phyloP scores from a whole-genome alignment of 352 stramenopile genomes.

The Phytopythium helicoides region DNA sequence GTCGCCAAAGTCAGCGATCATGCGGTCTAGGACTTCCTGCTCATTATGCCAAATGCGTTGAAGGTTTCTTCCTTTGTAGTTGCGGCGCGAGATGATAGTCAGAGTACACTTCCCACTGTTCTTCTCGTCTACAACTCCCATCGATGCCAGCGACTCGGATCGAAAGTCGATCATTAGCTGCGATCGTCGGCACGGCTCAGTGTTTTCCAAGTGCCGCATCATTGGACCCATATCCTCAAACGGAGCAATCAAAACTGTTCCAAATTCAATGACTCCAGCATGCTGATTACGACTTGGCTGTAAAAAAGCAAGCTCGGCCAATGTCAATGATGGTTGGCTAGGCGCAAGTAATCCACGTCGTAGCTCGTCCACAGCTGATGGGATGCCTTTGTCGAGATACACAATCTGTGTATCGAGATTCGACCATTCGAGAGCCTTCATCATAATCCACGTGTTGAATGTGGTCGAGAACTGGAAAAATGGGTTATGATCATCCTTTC shows the following conservation, averaged over 20 bases:
- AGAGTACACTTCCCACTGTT: constrained; percentile 1
- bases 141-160: constrained; percentile 5
- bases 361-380: constrained; percentile 17
- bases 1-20: constrained; percentile 4
- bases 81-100: constrained; percentile 23
- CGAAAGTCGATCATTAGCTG: constrained; percentile 18
- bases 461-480: constrained; percentile 28
- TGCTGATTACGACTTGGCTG: too few relatives aligned
- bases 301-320: too few relatives aligned
- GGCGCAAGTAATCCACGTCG: constrained; percentile 23
- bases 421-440: constrained; percentile 11
- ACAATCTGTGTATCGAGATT: constrained; percentile 18
- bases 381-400: constrained; percentile 20
- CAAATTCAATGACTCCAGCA: constrained; percentile 10
- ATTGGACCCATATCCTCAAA: constrained; percentile 17
- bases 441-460: constrained; percentile 28
- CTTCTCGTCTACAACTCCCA: not conserved
- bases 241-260: constrained; percentile 12
- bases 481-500: constrained; percentile 32
- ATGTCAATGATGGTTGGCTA: constrained; percentile 8
- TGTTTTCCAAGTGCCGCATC: constrained; percentile 16
- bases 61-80: constrained; percentile 15
- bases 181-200: constrained; percentile 10
- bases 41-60: constrained; percentile 29
- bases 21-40: constrained; percentile 13